Percentiles rank a stretch among this genome's conserved stretches.
phyloP scores from a whole-genome alignment of 306 rosid genomes.

The Erythrophleum fordii region DNA sequence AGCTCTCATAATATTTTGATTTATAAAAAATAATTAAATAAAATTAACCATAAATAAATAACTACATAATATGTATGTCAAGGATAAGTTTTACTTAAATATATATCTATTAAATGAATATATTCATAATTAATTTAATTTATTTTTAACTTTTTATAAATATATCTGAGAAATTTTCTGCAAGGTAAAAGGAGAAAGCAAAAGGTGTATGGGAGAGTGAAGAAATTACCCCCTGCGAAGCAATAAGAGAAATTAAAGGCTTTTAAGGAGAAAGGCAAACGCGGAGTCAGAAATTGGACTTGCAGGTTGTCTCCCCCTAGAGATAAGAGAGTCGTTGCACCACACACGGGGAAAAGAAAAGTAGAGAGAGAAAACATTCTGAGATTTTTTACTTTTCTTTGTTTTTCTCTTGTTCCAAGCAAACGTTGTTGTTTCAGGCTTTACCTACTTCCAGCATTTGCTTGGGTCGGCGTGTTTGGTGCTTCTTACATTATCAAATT shows the following conservation, averaged over 20 bases:
- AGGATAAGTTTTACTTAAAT: too few relatives aligned
- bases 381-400: not conserved
- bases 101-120: too few relatives aligned
- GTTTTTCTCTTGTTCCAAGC: not conserved
- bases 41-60: too few relatives aligned
- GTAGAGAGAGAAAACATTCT: slow-evolving; percentile 31
- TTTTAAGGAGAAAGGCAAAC: slow-evolving; percentile 26
- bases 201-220: slow-evolving; percentile 13
- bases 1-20: too few relatives aligned
- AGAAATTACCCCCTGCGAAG: slow-evolving; percentile 48
- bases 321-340: slow-evolving; percentile 3
- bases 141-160: too few relatives aligned
- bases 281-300: slow-evolving; percentile 47
- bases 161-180: too few relatives aligned
- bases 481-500: slow-evolving; percentile 39
- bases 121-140: too few relatives aligned
- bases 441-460: slow-evolving; percentile 26
- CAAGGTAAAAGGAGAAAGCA: slow-evolving; percentile 22
- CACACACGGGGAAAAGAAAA: too few relatives aligned
- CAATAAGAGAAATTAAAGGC: slow-evolving; percentile 29
- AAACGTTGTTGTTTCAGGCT: slow-evolving; percentile 14
- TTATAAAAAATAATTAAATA: too few relatives aligned
- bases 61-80: too few relatives aligned
- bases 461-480: slow-evolving; percentile 44
- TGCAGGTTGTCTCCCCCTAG: slow-evolving; percentile 44